A percentile compares a stretch with the other conserved stretches of the same genome.
Evolutionary conservation across 805 yeast genomes (phyloP).

Genomic region (Grigorovia humatica): DNA sequence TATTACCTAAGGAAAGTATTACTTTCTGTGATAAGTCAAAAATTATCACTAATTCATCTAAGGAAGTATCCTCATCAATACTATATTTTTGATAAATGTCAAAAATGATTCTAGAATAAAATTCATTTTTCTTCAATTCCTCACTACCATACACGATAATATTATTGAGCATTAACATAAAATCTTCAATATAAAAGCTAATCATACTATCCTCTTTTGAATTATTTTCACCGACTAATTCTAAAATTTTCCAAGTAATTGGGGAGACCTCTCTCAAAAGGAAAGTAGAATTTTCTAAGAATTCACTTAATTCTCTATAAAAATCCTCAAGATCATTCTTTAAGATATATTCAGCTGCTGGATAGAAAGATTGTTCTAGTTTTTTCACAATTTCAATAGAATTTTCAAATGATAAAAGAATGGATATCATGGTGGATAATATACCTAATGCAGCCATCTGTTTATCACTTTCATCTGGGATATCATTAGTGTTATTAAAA

Average conservation of each 20-base stretch:
- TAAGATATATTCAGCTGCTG: conserved; percentile 60
- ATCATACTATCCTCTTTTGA: conserved; percentile 39
- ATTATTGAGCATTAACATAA: conserved; percentile 63
- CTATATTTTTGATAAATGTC: conserved; percentile 39
- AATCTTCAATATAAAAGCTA: conserved; percentile 62
- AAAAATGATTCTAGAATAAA: conserved; percentile 39
- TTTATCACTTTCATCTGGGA: conserved; percentile 48
- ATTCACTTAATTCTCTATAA: conserved; percentile 64
- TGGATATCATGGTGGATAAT: conserved; percentile 71
- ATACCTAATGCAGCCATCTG: conserved; percentile 76
- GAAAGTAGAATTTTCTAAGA: conserved; percentile 61
- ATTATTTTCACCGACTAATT: conserved; percentile 32
- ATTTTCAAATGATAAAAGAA: conserved; percentile 72
- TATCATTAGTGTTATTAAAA: conserved; percentile 27
- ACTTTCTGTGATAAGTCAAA: conserved; percentile 58
- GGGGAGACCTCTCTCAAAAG: conserved; percentile 52
- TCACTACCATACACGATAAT: conserved; percentile 52
- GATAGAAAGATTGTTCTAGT: conserved; percentile 58
- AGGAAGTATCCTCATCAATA: conserved; percentile 38
- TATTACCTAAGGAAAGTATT: conserved; percentile 45
- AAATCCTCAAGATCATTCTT: conserved; percentile 60
- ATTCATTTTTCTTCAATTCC: conserved; percentile 37
- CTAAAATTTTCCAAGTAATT: conserved; percentile 65
- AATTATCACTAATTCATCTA: conserved; percentile 46
- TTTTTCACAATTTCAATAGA: conserved; percentile 53